These are phyloP conservation scores for Xylaria sp. DNA, from an alignment of 2,329 filamentous ascomycete species.

Conservation along the genomic window DNA sequence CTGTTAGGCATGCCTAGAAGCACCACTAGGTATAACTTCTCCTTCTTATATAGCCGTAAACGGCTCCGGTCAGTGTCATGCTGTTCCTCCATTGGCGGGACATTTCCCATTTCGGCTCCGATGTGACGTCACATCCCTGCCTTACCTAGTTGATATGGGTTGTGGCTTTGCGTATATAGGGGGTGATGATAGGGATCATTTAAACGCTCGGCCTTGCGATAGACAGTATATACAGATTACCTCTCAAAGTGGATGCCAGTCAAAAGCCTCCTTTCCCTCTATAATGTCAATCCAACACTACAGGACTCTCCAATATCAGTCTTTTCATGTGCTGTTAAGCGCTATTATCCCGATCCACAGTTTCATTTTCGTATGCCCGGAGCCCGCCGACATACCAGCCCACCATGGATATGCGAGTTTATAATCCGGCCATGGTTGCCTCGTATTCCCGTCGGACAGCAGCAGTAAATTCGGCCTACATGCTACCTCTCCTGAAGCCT, in stretches of 20 bases:
- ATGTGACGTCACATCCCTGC: constrained; percentile 17
- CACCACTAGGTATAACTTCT: neutral
- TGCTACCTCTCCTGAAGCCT: constrained; percentile 30
- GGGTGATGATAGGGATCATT: neutral
- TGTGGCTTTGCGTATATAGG: neutral
- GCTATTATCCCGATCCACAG: neutral
- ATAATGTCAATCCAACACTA: too few relatives aligned
- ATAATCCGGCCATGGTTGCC: constrained; percentile 33
- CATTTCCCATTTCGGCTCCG: neutral
- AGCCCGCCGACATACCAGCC: neutral
- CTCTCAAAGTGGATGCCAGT: too few relatives aligned
- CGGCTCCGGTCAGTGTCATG: neutral
- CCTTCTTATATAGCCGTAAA: neutral
- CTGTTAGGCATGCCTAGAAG: neutral
- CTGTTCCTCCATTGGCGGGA: neutral
- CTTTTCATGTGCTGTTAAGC: neutral
- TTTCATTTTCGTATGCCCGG: neutral
- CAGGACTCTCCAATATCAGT: neutral
- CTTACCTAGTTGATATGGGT: neutral
- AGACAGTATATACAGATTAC: too few relatives aligned
- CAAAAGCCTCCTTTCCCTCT: too few relatives aligned
- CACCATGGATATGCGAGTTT: constrained; percentile 32
- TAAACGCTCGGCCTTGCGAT: neutral
- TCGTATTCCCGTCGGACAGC: constrained; percentile 34
- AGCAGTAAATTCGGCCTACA: constrained; percentile 29